Conservation (phyloP, 306 rosid species). For the Castanea sativa region DNA sequence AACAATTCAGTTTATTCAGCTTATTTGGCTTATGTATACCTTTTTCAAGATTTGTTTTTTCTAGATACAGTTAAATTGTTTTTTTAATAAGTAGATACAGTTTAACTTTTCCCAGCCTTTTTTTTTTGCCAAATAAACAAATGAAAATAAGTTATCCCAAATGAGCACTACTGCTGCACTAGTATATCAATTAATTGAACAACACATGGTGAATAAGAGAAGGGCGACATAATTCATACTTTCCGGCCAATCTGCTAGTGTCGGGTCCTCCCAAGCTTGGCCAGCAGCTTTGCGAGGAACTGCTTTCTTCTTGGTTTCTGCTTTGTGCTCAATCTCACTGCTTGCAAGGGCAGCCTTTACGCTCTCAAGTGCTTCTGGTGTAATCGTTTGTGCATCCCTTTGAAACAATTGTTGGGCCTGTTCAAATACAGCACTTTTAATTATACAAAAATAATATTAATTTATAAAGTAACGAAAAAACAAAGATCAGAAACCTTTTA, state of each 20-base stretch:
- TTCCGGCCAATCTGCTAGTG: constrained; percentile 97
- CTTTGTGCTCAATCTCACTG: constrained; percentile 83
- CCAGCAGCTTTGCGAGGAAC: constrained; percentile 98
- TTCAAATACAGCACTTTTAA: constrained; percentile 2
- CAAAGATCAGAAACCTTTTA: no score
- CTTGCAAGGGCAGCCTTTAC: constrained; percentile 93
- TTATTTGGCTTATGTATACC: no score
- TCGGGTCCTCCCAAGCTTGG: constrained; percentile 91
- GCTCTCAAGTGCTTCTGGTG: constrained; percentile 91
- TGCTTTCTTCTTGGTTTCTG: constrained; percentile 82
- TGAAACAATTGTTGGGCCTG: constrained; percentile 94
- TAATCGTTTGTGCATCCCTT: constrained; percentile 87
- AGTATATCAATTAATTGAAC: neutral
- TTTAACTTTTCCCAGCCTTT: no score
- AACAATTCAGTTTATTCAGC: no score
- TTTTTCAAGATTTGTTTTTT: no score
- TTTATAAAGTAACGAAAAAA: neutral
- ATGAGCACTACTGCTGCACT: neutral
- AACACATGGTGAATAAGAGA: neutral
- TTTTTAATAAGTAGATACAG: no score
- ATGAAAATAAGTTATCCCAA: no score
- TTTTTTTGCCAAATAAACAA: no score
- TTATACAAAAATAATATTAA: neutral
- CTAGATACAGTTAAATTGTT: no score
- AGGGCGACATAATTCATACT: constrained; percentile 32